These are phyloP conservation scores for Austropuccinia psidii DNA, from an alignment of 1,284 basidiomycete species.

Conservation along the genomic window DNA sequence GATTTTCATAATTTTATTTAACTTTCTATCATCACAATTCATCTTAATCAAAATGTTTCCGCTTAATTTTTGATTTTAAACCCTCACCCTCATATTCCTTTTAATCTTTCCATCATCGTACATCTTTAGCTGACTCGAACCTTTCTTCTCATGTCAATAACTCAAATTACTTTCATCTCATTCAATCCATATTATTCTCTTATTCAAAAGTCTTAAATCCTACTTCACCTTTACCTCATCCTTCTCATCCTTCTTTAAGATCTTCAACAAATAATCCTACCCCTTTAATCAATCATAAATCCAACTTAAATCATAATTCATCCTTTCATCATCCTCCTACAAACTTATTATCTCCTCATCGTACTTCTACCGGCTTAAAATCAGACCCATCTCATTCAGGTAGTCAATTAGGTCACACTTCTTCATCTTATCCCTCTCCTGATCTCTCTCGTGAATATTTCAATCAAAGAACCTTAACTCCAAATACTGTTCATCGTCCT, in stretches of 20 bases:
- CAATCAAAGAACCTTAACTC: slow-evolving; percentile 13
- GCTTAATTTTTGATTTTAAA: too few species aligned
- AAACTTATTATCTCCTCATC: slow-evolving; percentile 25
- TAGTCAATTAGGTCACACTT: slow-evolving; percentile 21
- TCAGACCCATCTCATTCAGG: slow-evolving; percentile 12
- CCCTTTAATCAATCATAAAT: background rate
- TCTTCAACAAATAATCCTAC: background rate
- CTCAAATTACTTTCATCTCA: too few species aligned
- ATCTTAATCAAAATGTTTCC: too few species aligned
- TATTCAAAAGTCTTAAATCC: too few species aligned
- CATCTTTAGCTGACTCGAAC: too few species aligned
- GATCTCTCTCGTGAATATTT: slow-evolving; percentile 5
- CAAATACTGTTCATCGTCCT: background rate
- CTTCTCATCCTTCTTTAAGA: slow-evolving; percentile 27
- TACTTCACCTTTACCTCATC: slow-evolving; percentile 4
- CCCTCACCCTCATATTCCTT: too few species aligned
- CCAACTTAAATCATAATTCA: background rate
- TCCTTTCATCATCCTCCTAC: slow-evolving; percentile 35
- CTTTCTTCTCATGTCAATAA: too few species aligned
- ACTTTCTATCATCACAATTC: too few species aligned
- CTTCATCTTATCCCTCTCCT: slow-evolving; percentile 15
- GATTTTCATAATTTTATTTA: too few species aligned
- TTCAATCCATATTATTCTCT: too few species aligned
- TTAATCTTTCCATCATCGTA: too few species aligned
- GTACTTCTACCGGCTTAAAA: background rate